Evolutionary conservation across 2,329 filamentous ascomycete species (phyloP), one percentile per base, ranked within the genome.

Genomic region (Lecanicillium sp.): DNA sequence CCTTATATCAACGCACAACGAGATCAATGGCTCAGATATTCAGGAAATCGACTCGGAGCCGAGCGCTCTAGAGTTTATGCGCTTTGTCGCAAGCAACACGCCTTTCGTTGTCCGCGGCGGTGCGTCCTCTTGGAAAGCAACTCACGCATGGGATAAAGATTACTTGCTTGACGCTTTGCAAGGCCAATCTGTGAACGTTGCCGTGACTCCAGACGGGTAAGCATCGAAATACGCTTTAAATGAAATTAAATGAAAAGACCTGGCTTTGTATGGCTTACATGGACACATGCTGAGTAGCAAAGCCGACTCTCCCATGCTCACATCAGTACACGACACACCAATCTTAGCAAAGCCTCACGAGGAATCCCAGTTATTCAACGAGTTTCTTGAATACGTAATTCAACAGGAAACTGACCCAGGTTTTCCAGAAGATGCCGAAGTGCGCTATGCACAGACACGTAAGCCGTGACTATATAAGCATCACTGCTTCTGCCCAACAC

Each of bases 361-460:
- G 47, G 75, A 78, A 41, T 59, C 69, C 15, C 75, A 83, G 40
- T 57, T 65, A 0, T 89, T 90, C 50, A 53, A 58, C 3, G 52
- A 68, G 5, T 83, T 88, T 32, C 61, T 90, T 4, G 55, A 70
- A 35, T 75, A 77, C 44, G 65, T 89, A 28, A 68, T 71, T 33
- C 47, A 53, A 2, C 80, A 85, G 54, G 76, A 81, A 49, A 61
- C 54, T 22, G 55, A 61, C 13, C 51, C 51, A 3, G 42, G 47
- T n/a, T 54, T 57, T 22, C 48, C 53, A 9, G 22, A 18, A 8
- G 17, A 41, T 14, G 15, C 40, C 5, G 74, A 80, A 51, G 70
- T 84, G 33, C 68, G 78, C 50, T 89, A 89, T 59, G 80, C 81
- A 2, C 85, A 89, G 59, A 86, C 83, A 28, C 84, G 78, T 81